Base-by-base conservation (phyloP, 2,329 filamentous ascomycete species). In the Apiospora malaysiana region DNA sequence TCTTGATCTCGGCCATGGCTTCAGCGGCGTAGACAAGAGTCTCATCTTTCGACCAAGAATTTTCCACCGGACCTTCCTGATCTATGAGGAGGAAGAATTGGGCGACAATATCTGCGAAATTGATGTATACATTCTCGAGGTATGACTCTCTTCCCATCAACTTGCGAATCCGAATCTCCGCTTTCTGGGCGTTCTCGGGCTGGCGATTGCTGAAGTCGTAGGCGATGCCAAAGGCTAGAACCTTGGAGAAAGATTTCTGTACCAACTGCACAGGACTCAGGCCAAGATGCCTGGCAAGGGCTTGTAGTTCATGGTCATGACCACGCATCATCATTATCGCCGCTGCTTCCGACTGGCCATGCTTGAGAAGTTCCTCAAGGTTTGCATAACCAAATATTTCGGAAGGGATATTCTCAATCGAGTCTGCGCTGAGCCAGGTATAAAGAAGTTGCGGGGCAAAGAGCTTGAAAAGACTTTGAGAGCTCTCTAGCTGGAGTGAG, bases 371-470 rank as follows among this genome's bases (percentile, higher is more conserved):
- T 5, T 93, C 90, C 23, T 85, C 79, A 1, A 98, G 86, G 21
- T 82, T 89, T 0, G 81, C 71, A 77, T 97, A 99, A 0, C 91
- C 92, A 79, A 99, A 99, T 1, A 96, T 93, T n/a, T 86, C 84
- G 77, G 89, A 97, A 0, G 96, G 95, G 67, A 99, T 93, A 4
- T 89, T 85, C n/a, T 88, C 84, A 9, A 97, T 83, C 1, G 83
- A 82, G 71, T 92, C 88, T 0, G 83, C 83, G 73, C 94, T 90
- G 4, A 97, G 88, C 95, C 95, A 99, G 0, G 94, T 97, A 78
- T 94, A 97, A 3, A 98, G 84, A 8, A 99, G 86, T 77, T 99
- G 96, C 2, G 95, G 91, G 8, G 94, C 91, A 78, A 98, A 99
- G 0, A 98, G 84, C 7, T 85, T 85, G 78, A 99, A 98, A 0